Evolutionary conservation across 2,329 filamentous ascomycete genomes (phyloP).

Genomic region (Fusarium sp.): DNA sequence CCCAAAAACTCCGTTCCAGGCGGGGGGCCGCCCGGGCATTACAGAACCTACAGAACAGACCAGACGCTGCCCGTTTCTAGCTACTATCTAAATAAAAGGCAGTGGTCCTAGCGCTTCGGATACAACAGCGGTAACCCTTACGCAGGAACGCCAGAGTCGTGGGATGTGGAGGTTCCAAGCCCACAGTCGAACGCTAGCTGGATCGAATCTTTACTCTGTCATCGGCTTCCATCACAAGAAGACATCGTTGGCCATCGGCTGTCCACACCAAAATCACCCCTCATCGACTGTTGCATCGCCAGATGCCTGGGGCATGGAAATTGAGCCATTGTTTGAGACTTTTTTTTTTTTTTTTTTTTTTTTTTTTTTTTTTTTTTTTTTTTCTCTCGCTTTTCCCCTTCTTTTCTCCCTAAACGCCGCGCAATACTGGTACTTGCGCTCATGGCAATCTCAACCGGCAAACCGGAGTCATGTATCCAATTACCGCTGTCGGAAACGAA

Average conservation of each 20-base stretch:
- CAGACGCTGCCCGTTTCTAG: neutral
- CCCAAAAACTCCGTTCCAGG: conserved; percentile 5
- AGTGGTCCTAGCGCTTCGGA: conserved; percentile 34
- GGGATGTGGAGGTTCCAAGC: conserved; percentile 42
- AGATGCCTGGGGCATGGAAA: conserved; percentile 27
- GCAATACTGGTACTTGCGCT: conserved; percentile 18
- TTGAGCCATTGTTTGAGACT: conserved; percentile 41
- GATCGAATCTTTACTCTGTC: conserved; percentile 47
- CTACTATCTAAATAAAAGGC: conserved; percentile 11
- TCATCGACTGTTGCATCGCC: conserved; percentile 37
- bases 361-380: conserved; percentile 2
- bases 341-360: neutral
- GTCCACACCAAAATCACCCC: conserved; percentile 34
- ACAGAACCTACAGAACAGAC: neutral
- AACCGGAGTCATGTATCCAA: conserved; percentile 29
- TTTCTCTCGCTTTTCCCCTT: neutral
- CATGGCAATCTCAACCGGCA: conserved; percentile 18
- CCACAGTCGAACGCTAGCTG: conserved; percentile 43
- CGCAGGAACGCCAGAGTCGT: conserved; percentile 48
- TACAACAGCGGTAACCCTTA: conserved; percentile 49
- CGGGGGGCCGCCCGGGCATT: conserved; percentile 6
- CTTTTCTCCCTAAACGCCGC: conserved; percentile 19
- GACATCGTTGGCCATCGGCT: conserved; percentile 38
- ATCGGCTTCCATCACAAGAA: conserved; percentile 39
- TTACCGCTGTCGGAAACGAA: conserved; percentile 22